These are phyloP conservation scores for Tuber microsphaerosporum DNA, from an alignment of 495 filamentous ascomycete genomes.

Conservation along the genomic window DNA sequence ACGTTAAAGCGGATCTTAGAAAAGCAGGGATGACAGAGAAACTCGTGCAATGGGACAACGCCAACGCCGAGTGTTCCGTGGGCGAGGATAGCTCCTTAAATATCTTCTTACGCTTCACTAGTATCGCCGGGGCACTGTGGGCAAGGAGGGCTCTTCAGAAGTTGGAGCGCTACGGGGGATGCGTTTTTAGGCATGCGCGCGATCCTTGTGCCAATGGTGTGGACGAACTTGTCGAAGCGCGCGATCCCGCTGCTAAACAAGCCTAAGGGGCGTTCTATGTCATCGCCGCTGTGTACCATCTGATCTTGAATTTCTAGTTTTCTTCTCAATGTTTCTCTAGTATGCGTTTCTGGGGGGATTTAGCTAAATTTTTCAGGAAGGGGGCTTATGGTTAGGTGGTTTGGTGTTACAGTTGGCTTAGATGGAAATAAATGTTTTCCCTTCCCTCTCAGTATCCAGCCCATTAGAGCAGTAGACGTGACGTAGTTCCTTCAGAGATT, in stretches of 20 bases:
- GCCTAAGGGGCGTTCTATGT: not conserved
- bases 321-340: not conserved
- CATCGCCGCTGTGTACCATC: not conserved
- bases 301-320: not conserved
- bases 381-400: not conserved
- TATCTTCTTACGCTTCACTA: not conserved
- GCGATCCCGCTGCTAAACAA: not conserved
- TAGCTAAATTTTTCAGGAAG: not conserved
- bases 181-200: not conserved
- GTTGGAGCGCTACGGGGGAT: not conserved
- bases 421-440: not conserved
- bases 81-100: not conserved
- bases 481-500: not conserved
- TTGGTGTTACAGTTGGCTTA: not conserved
- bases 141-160: not conserved
- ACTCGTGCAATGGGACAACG: not conserved
- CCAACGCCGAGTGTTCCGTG: not conserved
- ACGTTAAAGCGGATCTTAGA: not conserved
- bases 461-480: not conserved
- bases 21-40: not conserved
- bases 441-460: not conserved
- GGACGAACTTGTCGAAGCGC: not conserved
- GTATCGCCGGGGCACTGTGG: not conserved
- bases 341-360: not conserved
- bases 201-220: not conserved